Evolutionary conservation across 208 protist species (phyloP), one percentile per base, ranked within the genome.

Genomic region (Borovskyia barvae): DNA sequence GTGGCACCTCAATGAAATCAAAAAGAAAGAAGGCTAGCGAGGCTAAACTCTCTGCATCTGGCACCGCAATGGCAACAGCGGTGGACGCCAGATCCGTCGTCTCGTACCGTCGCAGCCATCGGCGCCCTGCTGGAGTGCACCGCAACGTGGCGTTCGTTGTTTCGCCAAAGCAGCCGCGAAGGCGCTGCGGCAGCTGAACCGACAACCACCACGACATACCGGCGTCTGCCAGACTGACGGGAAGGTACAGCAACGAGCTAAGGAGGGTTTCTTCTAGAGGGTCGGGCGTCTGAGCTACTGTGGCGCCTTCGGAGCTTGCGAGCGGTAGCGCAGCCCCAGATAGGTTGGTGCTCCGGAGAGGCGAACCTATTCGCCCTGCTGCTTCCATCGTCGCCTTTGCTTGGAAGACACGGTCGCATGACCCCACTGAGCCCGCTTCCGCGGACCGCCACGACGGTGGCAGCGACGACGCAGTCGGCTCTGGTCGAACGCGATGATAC

Each of bases 161-260:
- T 33, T 20, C 29, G 25, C 64, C 64, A 25, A 71, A 71, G 48
- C 64, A 71, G 14, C 64, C 64, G n/a, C 64, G 64, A 22, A 71
- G 64, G 5, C 64, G 64, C 45, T 60, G 64, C 24, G 64, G 57
- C 30, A 76, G 51, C 53, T 65, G 50, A 20, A 66, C 51, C 4
- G 63, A 25, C 26, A 69, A 20, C 55, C 64, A 71, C 62, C 70
- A 76, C 52, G 70, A 70, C 70, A 76, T 76, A 7, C 70, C 70
- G 26, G 45, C 63, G 24, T 76, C 70, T 0, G 51, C 58, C 9
- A 76, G 30, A 32, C 58, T 65, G 20, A 76, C 48, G 7, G 70
- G 56, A 1, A 76, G 40, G 33, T 68, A 75, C 14, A 45, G 29
- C 33, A 52, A 52, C 8, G 55, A 35, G 32, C 55, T n/a, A n/a